A percentile compares a stretch with the other conserved stretches of the same genome.
Evolutionary conservation across 2,329 filamentous ascomycete species (phyloP).

Genomic region (Cladosporium oxysporum): DNA sequence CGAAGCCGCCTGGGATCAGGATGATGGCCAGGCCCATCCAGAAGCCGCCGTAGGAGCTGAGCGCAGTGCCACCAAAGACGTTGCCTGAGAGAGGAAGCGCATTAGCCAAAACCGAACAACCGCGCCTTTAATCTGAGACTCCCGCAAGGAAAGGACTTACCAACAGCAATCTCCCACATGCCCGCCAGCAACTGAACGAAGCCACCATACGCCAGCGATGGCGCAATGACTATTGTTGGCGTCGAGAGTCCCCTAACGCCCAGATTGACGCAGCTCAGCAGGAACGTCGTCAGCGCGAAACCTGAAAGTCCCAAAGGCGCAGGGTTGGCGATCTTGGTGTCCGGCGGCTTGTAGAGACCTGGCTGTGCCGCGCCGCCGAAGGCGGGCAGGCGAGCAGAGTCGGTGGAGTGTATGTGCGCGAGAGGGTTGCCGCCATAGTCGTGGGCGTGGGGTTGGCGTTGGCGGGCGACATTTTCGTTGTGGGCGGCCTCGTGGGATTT

Average conservation of each 20-base stretch:
- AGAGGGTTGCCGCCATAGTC: constrained; percentile 56
- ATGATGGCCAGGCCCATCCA: constrained; percentile 77
- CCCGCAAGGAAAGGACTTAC: background rate
- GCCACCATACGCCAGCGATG: constrained; percentile 75
- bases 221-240: constrained; percentile 68
- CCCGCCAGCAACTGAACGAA: constrained; percentile 77
- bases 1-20: constrained; percentile 66
- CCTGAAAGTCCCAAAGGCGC: constrained; percentile 74
- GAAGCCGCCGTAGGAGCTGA: constrained; percentile 82
- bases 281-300: constrained; percentile 82
- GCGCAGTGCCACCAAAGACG: constrained; percentile 79
- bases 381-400: constrained; percentile 48
- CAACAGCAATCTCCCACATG: constrained; percentile 92
- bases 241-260: constrained; percentile 59
- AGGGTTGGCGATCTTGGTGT: constrained; percentile 68
- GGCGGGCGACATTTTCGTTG: constrained; percentile 34
- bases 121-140: background rate
- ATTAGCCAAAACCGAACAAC: background rate
- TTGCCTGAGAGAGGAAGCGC: constrained; percentile 50
- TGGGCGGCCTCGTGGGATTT: background rate
- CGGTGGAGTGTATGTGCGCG: constrained; percentile 51
- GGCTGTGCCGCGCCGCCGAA: constrained; percentile 57
- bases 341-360: constrained; percentile 41
- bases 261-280: constrained; percentile 74
- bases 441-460: constrained; percentile 39